Conservation (phyloP, 2,329 filamentous ascomycete genomes). For the Cryphonectria carpinicola region DNA sequence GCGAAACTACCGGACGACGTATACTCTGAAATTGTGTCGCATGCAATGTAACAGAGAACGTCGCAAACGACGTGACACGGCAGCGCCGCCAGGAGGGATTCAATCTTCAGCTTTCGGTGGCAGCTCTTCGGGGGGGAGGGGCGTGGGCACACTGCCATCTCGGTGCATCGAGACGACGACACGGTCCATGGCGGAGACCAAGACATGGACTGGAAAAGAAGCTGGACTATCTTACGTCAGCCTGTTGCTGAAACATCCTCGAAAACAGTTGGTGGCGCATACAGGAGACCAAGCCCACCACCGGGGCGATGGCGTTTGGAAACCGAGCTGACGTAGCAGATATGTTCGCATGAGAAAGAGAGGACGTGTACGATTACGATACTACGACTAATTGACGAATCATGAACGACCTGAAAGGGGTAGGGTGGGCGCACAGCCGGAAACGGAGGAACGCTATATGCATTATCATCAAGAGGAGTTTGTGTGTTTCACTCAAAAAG, state of each 20-base stretch:
- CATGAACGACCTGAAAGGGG: conserved; percentile 5
- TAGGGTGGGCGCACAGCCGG: not conserved
- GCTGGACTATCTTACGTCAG: not conserved
- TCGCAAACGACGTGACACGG: not conserved
- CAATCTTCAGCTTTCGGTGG: not conserved
- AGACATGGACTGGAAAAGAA: not conserved
- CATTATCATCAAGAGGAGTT: conserved; percentile 1
- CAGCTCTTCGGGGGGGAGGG: too few relatives aligned
- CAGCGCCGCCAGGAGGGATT: not conserved
- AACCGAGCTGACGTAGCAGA: not conserved
- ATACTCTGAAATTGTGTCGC: conserved; percentile 85
- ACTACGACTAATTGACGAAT: conserved; percentile 21
- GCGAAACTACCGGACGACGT: conserved; percentile 89
- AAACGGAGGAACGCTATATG: not conserved
- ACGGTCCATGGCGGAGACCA: not conserved
- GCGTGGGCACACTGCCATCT: too few relatives aligned
- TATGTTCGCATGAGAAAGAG: conserved; percentile 1
- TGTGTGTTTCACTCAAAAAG: not conserved
- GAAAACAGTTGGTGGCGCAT: not conserved
- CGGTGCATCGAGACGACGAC: not conserved
- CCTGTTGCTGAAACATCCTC: not conserved
- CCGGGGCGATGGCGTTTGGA: not conserved
- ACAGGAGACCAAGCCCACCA: not conserved
- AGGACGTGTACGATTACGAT: conserved; percentile 23
- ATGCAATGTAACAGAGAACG: conserved; percentile 67